Percentiles rank a stretch among this genome's conserved stretches.
Conservation (phyloP, 192 early-diverging fungal species). For the Thoreauomyces humboldtii region DNA sequence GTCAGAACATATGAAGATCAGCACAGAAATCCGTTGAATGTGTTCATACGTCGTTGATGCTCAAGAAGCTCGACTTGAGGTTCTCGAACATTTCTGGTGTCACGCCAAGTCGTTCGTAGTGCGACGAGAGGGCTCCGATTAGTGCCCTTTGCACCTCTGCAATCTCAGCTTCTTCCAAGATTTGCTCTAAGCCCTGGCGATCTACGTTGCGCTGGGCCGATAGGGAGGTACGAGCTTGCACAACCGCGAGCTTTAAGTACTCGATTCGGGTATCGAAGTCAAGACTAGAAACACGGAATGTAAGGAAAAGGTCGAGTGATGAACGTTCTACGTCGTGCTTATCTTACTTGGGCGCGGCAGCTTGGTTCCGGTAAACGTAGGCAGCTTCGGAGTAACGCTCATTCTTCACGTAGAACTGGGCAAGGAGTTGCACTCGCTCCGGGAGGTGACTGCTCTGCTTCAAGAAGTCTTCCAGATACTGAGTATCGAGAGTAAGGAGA, state of each 20-base stretch:
- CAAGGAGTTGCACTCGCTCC: constrained; percentile 36
- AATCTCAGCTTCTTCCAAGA: constrained; percentile 9
- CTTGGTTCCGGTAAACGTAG: constrained; percentile 33
- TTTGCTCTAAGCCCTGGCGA: constrained; percentile 3
- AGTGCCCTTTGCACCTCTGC: constrained; percentile 15
- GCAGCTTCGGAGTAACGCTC: constrained; percentile 59
- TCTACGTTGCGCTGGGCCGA: not conserved
- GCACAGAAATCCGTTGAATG: not conserved
- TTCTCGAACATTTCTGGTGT: not conserved
- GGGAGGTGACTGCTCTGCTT: not conserved
- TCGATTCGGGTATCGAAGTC: not conserved
- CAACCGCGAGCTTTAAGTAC: constrained; percentile 10
- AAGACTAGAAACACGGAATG: not conserved
- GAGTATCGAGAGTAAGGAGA: constrained; percentile 39
- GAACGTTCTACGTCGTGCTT: not conserved
- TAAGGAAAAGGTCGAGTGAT: not conserved
- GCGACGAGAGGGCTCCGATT: not conserved
- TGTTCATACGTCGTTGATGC: constrained; percentile 7
- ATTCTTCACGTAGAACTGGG: constrained; percentile 64
- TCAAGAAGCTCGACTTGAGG: constrained; percentile 1
- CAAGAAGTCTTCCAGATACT: constrained; percentile 41
- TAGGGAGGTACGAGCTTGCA: constrained; percentile 11
- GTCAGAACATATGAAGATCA: too few species aligned
- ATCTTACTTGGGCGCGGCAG: not conserved
- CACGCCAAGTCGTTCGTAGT: not conserved